phyloP scores from a whole-genome alignment of 1,139 yeast species.

The Dujonia santamariae region DNA sequence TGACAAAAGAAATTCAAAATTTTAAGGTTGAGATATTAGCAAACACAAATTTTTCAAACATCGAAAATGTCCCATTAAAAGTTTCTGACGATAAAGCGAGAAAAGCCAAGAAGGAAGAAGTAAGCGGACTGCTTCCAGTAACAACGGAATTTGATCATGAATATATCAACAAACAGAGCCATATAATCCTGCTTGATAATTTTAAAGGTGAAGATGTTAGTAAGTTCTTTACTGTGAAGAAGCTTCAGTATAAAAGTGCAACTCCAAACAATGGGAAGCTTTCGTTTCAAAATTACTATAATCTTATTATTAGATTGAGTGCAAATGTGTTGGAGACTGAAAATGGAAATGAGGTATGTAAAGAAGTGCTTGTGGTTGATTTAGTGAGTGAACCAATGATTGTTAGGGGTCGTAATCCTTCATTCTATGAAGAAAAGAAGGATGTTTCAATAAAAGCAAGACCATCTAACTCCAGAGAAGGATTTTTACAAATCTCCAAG shows the following conservation, averaged over 20 bases:
- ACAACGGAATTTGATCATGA: conserved; percentile 16
- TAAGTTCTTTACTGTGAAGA: conserved; percentile 35
- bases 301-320: conserved; percentile 42
- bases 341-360: conserved; percentile 41
- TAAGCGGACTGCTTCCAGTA: conserved; percentile 13
- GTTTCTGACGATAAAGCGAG: conserved; percentile 28
- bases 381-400: conserved; percentile 50
- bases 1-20: conserved; percentile 36
- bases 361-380: conserved; percentile 34
- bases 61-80: conserved; percentile 29
- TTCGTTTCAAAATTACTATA: conserved; percentile 55
- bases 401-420: conserved; percentile 65
- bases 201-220: conserved; percentile 23
- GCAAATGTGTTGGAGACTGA: conserved; percentile 45
- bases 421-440: conserved; percentile 56
- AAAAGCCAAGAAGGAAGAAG: conserved; percentile 18
- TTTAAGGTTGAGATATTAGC: conserved; percentile 41
- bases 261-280: conserved; percentile 64
- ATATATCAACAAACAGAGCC: conserved; percentile 23
- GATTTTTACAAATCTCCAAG: conserved; percentile 19
- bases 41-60: conserved; percentile 28
- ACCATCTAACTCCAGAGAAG: conserved; percentile 17
- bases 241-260: conserved; percentile 58
- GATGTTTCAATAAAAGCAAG: conserved; percentile 42
- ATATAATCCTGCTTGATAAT: conserved; percentile 30